Base-by-base conservation (phyloP, 768 basidiomycete species). In the Gloeostereum incarnatum region DNA sequence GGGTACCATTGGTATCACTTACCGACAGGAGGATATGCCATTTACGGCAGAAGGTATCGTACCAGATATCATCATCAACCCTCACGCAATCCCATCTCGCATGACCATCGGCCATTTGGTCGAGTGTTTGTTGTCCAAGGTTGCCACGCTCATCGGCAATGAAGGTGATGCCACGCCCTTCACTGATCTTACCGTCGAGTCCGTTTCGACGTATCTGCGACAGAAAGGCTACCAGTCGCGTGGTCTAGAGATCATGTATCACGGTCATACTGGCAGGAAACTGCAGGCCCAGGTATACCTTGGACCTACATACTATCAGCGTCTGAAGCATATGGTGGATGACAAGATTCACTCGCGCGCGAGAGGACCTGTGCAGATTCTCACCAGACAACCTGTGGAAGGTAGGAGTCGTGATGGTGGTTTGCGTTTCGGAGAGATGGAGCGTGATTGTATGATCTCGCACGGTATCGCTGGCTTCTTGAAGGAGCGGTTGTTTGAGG, bases 21-120 rank as follows among this genome's bases (percentile, higher is more conserved):
- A 99, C 56, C 89, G 96, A 36, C 96, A 98, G 59, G 96, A 99
- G 59, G 96, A 99, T 56, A 98, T 99, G 96, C 96, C 96, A 21
- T 99, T 98, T 67, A 94, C 92, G 2, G 80, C 82, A 2, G 92
- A 98, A 55, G 96, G 96, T 42, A 90, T 97, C 50, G 88, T 88
- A 1, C 96, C 96, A 7, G 96, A 99, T 58, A 73, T 99, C 51
- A 75, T 99, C 64, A 99, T 99, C 62, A 99, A 99, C 54, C 96
- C 96, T 26, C 96, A 99, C 59, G 96, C 96, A 53, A 99, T 99
- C 60, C 96, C 96, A 3, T 98, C 96, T 37, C 94, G 96, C 65
- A 99, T 99, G 96, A 99, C 96, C 17, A 99, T 99, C 49, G 96
- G 96, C 18, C 96, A 99, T 62, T 78, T 99, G 71, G 93, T 99